These are phyloP conservation scores for Fagopyrum esculentum DNA, from an alignment of 148 eudicot species.

Conservation along the genomic window DNA sequence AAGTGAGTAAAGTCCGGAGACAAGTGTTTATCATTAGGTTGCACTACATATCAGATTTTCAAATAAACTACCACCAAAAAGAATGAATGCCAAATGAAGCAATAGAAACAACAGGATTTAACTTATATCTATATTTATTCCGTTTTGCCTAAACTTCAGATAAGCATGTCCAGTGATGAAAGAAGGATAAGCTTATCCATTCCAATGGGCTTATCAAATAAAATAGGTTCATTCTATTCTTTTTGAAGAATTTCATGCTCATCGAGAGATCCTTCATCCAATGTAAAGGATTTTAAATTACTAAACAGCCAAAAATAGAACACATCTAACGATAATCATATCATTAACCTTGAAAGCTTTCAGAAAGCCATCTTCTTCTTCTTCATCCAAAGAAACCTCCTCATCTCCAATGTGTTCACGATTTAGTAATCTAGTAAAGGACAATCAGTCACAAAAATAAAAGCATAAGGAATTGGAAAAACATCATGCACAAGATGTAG, in stretches of 20 bases:
- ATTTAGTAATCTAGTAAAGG: constrained; percentile 57
- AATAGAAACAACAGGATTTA: not conserved
- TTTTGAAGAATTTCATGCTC: not conserved
- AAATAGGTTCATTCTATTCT: not conserved
- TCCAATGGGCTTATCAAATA: not conserved
- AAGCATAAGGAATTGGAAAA: not conserved
- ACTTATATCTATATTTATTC: not conserved
- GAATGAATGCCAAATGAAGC: not conserved
- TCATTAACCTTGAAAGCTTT: constrained; percentile 82
- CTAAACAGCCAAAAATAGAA: not conserved
- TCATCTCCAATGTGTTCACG: constrained; percentile 87
- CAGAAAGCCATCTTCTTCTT: constrained; percentile 72
- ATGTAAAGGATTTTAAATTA: not conserved
- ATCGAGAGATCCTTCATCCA: not conserved
- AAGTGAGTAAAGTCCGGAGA: not conserved
- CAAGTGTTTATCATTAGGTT: not conserved
- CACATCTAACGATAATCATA: not conserved
- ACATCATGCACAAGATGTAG: not conserved
- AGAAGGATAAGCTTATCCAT: not conserved
- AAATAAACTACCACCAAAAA: constrained; percentile 4
- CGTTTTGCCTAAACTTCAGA: not conserved
- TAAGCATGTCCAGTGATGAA: not conserved
- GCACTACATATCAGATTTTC: not conserved
- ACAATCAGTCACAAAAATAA: not conserved
- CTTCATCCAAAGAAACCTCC: constrained; percentile 72